Evolutionary conservation across 2,329 filamentous ascomycete genomes (phyloP).

Genomic region (Colletotrichum nymphaeae): DNA sequence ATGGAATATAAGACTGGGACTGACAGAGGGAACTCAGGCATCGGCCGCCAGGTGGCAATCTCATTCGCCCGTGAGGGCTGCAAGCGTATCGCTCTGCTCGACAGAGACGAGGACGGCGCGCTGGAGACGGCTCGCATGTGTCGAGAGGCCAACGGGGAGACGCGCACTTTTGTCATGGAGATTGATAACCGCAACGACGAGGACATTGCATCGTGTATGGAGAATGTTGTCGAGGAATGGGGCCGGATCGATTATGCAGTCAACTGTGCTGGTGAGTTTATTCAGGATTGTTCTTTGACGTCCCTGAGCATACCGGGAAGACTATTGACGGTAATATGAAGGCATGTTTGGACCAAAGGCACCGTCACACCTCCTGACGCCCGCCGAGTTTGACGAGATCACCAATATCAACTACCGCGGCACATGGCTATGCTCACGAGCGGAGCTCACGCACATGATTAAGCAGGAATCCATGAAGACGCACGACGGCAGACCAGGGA

Average conservation of each 20-base stretch:
- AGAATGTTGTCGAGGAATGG: slow-evolving; percentile 45
- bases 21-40: slow-evolving; percentile 34
- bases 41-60: slow-evolving; percentile 54
- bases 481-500: slow-evolving; percentile 55
- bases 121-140: slow-evolving; percentile 47
- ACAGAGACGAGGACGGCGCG: slow-evolving; percentile 47
- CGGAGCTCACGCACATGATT: slow-evolving; percentile 55
- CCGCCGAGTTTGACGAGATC: slow-evolving; percentile 54
- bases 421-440: slow-evolving; percentile 55
- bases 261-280: slow-evolving; percentile 52
- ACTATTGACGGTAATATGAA: slow-evolving; percentile 2
- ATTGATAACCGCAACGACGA: slow-evolving; percentile 50
- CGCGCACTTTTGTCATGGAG: slow-evolving; percentile 40
- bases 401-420: slow-evolving; percentile 57
- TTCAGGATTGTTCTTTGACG: too few species aligned
- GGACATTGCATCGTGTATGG: slow-evolving; percentile 48
- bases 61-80: slow-evolving; percentile 59
- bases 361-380: slow-evolving; percentile 47
- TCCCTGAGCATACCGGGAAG: too few species aligned
- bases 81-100: slow-evolving; percentile 52
- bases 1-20: not conserved
- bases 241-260: slow-evolving; percentile 58
- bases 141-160: slow-evolving; percentile 41
- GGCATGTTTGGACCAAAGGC: slow-evolving; percentile 52
- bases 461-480: slow-evolving; percentile 53